Percentiles rank a stretch among this genome's conserved stretches.
Conservation (phyloP, 441 rosid species). For the Corymbia calophylla region DNA sequence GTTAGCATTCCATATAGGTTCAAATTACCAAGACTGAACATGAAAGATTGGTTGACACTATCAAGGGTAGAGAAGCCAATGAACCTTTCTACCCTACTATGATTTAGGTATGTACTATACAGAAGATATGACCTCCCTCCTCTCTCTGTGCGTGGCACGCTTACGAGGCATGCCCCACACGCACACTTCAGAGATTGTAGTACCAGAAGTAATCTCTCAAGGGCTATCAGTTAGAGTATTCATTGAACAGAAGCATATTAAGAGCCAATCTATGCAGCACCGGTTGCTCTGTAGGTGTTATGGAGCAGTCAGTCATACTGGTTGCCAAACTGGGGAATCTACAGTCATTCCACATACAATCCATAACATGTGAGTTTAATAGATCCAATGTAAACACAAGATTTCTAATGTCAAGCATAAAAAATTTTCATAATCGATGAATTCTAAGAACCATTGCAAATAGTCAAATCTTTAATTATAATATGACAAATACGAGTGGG, state of each 20-base stretch:
- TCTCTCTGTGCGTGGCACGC: too few relatives aligned
- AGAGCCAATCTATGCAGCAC: not conserved
- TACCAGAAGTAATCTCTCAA: not conserved
- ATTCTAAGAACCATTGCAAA: not conserved
- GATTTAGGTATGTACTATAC: not conserved
- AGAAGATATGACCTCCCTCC: not conserved
- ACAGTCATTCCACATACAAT: not conserved
- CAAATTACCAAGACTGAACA: not conserved
- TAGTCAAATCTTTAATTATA: not conserved
- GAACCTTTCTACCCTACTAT: not conserved
- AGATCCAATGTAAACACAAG: not conserved
- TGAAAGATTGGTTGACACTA: not conserved
- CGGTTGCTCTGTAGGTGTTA: not conserved
- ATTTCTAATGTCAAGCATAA: not conserved
- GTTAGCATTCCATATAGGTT: not conserved
- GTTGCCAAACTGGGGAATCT: not conserved
- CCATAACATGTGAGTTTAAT: not conserved
- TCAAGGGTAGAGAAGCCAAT: not conserved
- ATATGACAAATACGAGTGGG: not conserved
- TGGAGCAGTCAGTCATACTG: not conserved
- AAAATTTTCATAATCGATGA: not conserved
- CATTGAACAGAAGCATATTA: not conserved
- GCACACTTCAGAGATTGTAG: not conserved
- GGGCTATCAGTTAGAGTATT: not conserved
- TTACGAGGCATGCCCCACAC: not conserved